Evolutionary conservation across 2,329 filamentous ascomycete species (phyloP), one percentile per base, ranked within the genome.

Genomic region (Xylariaceae sp.): DNA sequence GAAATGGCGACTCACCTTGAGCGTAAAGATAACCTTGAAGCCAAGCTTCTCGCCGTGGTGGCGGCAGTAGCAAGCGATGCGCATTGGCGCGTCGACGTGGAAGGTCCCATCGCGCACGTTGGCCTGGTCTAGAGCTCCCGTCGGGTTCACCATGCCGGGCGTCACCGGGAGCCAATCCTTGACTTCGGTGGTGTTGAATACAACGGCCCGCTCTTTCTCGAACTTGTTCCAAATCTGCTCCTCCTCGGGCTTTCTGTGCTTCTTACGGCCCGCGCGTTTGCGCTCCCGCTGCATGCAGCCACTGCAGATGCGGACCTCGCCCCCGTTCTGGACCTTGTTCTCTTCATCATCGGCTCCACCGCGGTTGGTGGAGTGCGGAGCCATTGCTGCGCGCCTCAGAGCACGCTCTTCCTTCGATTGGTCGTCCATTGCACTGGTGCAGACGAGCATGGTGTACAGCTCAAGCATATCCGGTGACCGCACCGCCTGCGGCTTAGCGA

Each of bases 1-100:
- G n/a, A n/a, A n/a, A n/a, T n/a, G n/a, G n/a, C n/a, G n/a, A n/a
- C n/a, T n/a, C n/a, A n/a, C n/a, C n/a, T n/a, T n/a, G 51, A 98
- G 71, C 1, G 90, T 96, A 60, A 96, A 94, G 43, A 98, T 94
- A 49, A 96, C 88, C 43, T 74, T 70, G 60, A 95, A 98, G 2
- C 90, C 90, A 46, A 82, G 68, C 64, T 96, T 96, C 61, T 96
- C 92, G 39, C 83, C 79, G 49, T 96, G 90, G 55, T 98, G 90
- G 14, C 90, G 79, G 61, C 90, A 96, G 60, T 96, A 98, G 58
- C 90, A 98, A 16, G 89, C 87, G 50, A 98, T 95, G 8, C 90
- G 81, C 89, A 96, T 94, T 0, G 87, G 88, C 2, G 86, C 77
- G 46, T 89, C 81, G 15, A 94, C 79, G 51, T 87, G 81, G 65